Evolutionary conservation across 768 basidiomycete genomes (phyloP).

Genomic region (Boletus sp.): DNA sequence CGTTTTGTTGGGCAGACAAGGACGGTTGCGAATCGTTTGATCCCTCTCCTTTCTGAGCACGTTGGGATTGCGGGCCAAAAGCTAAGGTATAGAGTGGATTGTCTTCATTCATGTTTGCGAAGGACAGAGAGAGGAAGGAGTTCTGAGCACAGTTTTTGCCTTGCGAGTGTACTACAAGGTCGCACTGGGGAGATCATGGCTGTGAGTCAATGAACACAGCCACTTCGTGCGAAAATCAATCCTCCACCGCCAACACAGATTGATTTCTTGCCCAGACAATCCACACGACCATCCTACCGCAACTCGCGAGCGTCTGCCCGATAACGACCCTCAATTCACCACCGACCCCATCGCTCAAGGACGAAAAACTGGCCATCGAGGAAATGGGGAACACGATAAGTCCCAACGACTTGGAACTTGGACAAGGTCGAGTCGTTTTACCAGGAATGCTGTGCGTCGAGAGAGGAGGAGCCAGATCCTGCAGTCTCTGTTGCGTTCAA

Average conservation of each 20-base stretch:
- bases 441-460: conserved; percentile 80
- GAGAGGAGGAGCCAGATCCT: too few relatives aligned
- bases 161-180: too few relatives aligned
- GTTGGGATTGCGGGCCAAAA: too few relatives aligned
- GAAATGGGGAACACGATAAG: conserved; percentile 53
- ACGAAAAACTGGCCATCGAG: conserved; percentile 81
- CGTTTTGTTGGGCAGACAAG: too few relatives aligned
- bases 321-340: conserved; percentile 82
- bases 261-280: conserved; percentile 66
- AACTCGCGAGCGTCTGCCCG: conserved; percentile 85
- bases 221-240: conserved; percentile 85
- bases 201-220: too few relatives aligned
- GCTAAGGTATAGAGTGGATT: too few relatives aligned
- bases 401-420: conserved; percentile 60
- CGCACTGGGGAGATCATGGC: too few relatives aligned
- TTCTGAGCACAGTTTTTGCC: too few relatives aligned
- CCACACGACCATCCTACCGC: conserved; percentile 54
- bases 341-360: conserved; percentile 71
- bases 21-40: too few relatives aligned
- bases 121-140: too few relatives aligned
- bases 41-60: too few relatives aligned
- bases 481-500: conserved; percentile 69
- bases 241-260: conserved; percentile 63
- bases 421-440: conserved; percentile 87
- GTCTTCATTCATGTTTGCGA: too few relatives aligned